Conservation (phyloP, 2,329 filamentous ascomycete genomes). For the Pyrenophora seminiperda region DNA sequence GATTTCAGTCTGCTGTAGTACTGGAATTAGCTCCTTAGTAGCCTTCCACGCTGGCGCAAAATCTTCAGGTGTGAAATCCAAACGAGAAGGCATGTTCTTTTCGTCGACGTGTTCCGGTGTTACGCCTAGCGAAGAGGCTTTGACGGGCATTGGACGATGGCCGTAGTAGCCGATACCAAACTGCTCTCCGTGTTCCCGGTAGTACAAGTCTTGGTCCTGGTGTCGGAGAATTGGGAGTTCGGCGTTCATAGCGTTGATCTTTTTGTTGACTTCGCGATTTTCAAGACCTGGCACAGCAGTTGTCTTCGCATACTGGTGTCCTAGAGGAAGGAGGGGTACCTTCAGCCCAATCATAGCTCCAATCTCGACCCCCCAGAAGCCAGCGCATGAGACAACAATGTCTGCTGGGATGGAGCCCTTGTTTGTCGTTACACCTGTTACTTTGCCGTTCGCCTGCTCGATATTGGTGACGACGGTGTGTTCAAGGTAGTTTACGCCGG, state of each 20-base stretch:
- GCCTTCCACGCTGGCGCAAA: conserved; percentile 66
- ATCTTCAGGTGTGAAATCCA: conserved; percentile 64
- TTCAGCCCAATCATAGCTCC: conserved; percentile 64
- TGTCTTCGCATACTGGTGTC: conserved; percentile 68
- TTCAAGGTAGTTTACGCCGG: conserved; percentile 64
- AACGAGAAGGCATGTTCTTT: conserved; percentile 66
- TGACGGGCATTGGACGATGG: conserved; percentile 65
- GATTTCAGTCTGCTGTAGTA: conserved; percentile 57
- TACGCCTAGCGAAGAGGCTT: conserved; percentile 59
- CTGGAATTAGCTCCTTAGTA: conserved; percentile 60
- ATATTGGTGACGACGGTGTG: conserved; percentile 64
- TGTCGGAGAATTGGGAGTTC: conserved; percentile 64
- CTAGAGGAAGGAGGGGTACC: conserved; percentile 65
- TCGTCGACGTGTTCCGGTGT: conserved; percentile 62
- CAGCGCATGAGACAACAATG: conserved; percentile 66
- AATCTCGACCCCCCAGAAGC: conserved; percentile 70
- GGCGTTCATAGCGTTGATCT: conserved; percentile 56
- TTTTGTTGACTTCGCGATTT: conserved; percentile 48
- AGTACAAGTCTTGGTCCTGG: conserved; percentile 69
- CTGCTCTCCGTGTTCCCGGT: conserved; percentile 66
- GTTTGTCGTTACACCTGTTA: conserved; percentile 62
- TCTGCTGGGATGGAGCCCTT: conserved; percentile 60
- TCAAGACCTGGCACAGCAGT: conserved; percentile 56
- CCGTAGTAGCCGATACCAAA: conserved; percentile 69
- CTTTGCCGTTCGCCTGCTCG: conserved; percentile 54